Evolutionary conservation across 768 basidiomycete species (phyloP).

Genomic region (Tremella fuciformis): DNA sequence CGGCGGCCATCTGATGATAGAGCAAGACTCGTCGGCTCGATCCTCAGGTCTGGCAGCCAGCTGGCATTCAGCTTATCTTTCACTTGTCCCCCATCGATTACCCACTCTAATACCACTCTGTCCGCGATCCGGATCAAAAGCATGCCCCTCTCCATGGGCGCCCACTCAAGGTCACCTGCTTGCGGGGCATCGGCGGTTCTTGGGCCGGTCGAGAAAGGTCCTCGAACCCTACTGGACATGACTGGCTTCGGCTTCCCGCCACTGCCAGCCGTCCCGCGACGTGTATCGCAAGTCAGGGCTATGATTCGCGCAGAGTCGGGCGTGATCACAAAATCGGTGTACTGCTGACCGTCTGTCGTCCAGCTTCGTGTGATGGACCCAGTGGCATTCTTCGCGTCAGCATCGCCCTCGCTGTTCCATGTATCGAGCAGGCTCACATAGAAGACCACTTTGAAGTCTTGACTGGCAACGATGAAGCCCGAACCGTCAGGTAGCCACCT

Average conservation of each 20-base stretch:
- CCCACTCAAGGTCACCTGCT: slow-evolving; percentile 28
- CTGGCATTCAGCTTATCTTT: slow-evolving; percentile 8
- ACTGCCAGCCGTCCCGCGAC: slow-evolving; percentile 27
- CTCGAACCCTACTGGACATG: slow-evolving; percentile 31
- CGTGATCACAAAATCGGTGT: slow-evolving; percentile 80
- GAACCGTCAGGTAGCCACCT: slow-evolving; percentile 84
- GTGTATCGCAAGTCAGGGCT: slow-evolving; percentile 62
- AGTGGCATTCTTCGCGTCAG: slow-evolving; percentile 61
- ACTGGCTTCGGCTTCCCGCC: slow-evolving; percentile 27
- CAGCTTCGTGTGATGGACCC: slow-evolving; percentile 72
- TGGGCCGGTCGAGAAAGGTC: no score
- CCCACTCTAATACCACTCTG: slow-evolving; percentile 38
- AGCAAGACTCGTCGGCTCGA: slow-evolving; percentile 83
- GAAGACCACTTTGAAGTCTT: slow-evolving; percentile 66
- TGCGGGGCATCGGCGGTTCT: not conserved
- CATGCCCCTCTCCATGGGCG: slow-evolving; percentile 41
- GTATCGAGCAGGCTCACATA: slow-evolving; percentile 52
- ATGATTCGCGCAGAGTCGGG: slow-evolving; percentile 80
- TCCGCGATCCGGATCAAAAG: slow-evolving; percentile 31
- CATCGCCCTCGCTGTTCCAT: no score
- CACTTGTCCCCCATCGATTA: not conserved
- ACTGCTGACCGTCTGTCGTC: slow-evolving; percentile 68
- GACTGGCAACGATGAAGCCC: slow-evolving; percentile 82
- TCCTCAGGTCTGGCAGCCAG: slow-evolving; percentile 26
- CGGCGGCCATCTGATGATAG: slow-evolving; percentile 80